Base-by-base conservation (phyloP, 2,329 filamentous ascomycete genomes). In the Arthrobotrys conoides region DNA sequence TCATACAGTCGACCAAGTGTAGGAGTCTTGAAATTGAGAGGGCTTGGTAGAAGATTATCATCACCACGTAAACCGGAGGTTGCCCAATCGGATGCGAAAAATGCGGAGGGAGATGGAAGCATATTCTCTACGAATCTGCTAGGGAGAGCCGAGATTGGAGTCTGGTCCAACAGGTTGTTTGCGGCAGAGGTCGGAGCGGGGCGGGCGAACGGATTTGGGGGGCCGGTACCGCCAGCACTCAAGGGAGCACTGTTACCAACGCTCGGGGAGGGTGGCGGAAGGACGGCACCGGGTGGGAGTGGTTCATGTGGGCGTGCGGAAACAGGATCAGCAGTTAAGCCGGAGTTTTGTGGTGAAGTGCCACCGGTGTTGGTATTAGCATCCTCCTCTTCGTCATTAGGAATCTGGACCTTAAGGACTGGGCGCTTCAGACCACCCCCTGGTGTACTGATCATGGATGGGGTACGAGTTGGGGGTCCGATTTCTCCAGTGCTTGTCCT, bases 191-290 rank as follows among this genome's bases (percentile, higher is more conserved):
- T 79, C 3, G 92, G 93, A 27, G 91, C 89, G 0, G 95, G 96
- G 49, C 95, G 89, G 6, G 96, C 96, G 84, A 98, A 99, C 0
- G 96, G 96, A 84, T 99, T 99, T 1, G 94, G 94, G 14, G 96
- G 96, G 0, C 96, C 96, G 44, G 91, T 92, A 8, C 96, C 95
- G 48, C 96, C 96, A 0, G 96, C 96, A 59, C 94, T 97, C 70
- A 97, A 87, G 5, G 98, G 87, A 1, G 93, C 90, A 27, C 65
- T 71, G 70, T 79, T 79, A 3, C 75, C 75, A 1, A 93, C 92
- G 33, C 93, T 97, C 0, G 96, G 95, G 0, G 96, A 97, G 0
- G 96, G 96, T 6, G 95, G 95, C 18, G 96, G 96, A 5, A 99
- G 87, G 1, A 97, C 93, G 20, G 97, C 91, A 18, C 90, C 89